phyloP scores from a whole-genome alignment of 768 basidiomycete species.

The Leccinum variicolor region DNA sequence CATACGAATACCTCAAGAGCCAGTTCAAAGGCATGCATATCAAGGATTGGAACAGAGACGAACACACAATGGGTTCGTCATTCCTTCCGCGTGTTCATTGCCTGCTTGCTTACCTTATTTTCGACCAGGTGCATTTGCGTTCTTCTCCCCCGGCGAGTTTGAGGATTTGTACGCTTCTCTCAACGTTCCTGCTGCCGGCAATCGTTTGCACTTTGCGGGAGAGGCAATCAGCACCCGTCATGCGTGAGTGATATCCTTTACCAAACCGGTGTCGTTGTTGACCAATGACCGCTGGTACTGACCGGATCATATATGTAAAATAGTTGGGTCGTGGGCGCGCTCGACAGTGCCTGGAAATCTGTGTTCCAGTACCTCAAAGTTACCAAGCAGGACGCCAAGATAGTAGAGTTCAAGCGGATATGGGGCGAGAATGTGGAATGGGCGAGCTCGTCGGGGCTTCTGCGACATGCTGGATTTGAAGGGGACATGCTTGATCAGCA shows the following conservation, averaged over 20 bases:
- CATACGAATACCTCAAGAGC: slow-evolving; percentile 17
- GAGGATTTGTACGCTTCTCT: slow-evolving; percentile 30
- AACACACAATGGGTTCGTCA: slow-evolving; percentile 33
- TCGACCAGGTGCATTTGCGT: slow-evolving; percentile 36
- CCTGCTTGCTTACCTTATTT: not conserved
- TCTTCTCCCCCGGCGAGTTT: slow-evolving; percentile 41
- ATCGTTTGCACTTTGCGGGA: slow-evolving; percentile 15
- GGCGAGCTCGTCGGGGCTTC: slow-evolving; percentile 3
- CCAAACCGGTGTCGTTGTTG: slow-evolving; percentile 8
- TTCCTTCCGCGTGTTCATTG: not conserved
- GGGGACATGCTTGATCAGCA: slow-evolving; percentile 6
- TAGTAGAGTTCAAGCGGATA: slow-evolving; percentile 16
- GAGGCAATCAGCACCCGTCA: slow-evolving; percentile 15
- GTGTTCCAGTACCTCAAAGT: slow-evolving; percentile 27
- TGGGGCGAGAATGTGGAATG: slow-evolving; percentile 35
- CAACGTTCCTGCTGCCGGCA: slow-evolving; percentile 27
- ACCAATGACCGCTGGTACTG: not conserved
- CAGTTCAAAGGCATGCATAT: slow-evolving; percentile 23
- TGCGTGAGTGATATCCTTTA: slow-evolving; percentile 3
- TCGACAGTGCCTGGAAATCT: slow-evolving; percentile 37
- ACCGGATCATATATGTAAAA: not conserved
- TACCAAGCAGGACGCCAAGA: slow-evolving; percentile 7
- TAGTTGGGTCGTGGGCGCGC: slow-evolving; percentile 39
- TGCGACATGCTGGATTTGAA: not conserved
- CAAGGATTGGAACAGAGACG: slow-evolving; percentile 36